These are phyloP conservation scores for Trypanosoma scelopori DNA, from an alignment of 208 protist species.

Conservation along the genomic window DNA sequence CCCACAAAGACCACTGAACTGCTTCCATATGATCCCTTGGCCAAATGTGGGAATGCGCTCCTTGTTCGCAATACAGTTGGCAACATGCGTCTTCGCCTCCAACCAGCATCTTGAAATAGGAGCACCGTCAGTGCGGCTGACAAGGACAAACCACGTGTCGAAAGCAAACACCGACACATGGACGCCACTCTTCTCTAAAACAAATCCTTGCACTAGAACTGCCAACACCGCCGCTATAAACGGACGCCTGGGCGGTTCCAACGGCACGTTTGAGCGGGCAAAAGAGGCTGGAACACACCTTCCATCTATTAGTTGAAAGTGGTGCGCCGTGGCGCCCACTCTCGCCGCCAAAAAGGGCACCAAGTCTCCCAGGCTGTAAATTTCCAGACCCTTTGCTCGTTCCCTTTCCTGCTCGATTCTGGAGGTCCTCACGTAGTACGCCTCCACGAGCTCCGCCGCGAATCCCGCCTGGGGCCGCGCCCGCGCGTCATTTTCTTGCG, in stretches of 20 bases:
- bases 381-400: constrained; percentile 3
- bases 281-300: constrained; percentile 21
- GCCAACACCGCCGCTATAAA: constrained; percentile 29
- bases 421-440: constrained; percentile 22
- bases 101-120: constrained; percentile 27
- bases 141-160: constrained; percentile 25
- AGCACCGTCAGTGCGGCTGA: neutral
- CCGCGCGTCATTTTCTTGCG: neutral
- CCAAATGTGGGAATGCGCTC: constrained; percentile 4
- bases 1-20: constrained; percentile 11
- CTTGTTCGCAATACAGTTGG: constrained; percentile 23
- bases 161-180: constrained; percentile 23
- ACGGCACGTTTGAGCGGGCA: constrained; percentile 18
- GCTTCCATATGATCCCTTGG: constrained; percentile 19
- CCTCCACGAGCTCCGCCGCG: constrained; percentile 21
- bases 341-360: constrained; percentile 18
- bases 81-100: constrained; percentile 25
- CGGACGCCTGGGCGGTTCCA: constrained; percentile 26
- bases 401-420: constrained; percentile 9
- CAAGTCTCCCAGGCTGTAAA: constrained; percentile 22
- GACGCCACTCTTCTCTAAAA: constrained; percentile 22
- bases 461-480: constrained; percentile 8
- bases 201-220: constrained; percentile 20
- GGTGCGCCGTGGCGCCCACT: constrained; percentile 21
- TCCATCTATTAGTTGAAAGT: constrained; percentile 29